Percentiles rank a stretch among this genome's conserved stretches.
Evolutionary conservation across 2,329 filamentous ascomycete species (phyloP).

Genomic region (Scedosporium dehoogii): DNA sequence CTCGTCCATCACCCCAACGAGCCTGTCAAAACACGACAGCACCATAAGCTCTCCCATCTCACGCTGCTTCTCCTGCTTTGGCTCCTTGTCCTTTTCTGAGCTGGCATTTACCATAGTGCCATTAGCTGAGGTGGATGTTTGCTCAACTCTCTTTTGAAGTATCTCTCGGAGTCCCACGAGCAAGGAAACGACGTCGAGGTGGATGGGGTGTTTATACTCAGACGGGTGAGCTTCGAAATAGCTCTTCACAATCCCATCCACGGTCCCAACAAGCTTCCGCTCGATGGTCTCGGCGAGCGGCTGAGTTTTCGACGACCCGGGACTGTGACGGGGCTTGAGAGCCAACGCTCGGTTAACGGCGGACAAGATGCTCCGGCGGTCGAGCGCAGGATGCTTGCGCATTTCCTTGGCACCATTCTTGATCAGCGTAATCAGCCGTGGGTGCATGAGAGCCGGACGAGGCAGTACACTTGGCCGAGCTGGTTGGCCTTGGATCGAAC

Average conservation of each 20-base stretch:
- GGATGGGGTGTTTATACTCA: neutral
- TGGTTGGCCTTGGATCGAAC: neutral
- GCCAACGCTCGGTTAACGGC: conserved; percentile 41
- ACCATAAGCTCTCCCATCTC: conserved; percentile 6
- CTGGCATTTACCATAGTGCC: neutral
- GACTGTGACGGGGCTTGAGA: conserved; percentile 25
- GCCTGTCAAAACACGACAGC: neutral
- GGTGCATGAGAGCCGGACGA: conserved; percentile 5
- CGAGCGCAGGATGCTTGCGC: conserved; percentile 2
- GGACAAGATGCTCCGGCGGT: conserved; percentile 27
- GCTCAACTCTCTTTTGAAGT: neutral
- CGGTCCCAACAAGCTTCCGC: neutral
- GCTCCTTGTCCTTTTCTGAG: neutral
- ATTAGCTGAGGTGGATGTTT: neutral
- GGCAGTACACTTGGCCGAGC: neutral
- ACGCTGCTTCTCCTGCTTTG: neutral
- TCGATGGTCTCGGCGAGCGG: neutral
- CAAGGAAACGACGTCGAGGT: conserved; percentile 3
- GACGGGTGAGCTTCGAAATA: neutral
- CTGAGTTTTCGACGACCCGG: conserved; percentile 10
- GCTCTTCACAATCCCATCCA: neutral
- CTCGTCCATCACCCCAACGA: neutral
- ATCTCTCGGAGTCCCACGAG: neutral
- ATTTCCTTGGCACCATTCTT: neutral
- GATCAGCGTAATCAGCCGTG: neutral